phyloP scores from a whole-genome alignment of 257 asterid genomes.

The Solanum clarkiae region DNA sequence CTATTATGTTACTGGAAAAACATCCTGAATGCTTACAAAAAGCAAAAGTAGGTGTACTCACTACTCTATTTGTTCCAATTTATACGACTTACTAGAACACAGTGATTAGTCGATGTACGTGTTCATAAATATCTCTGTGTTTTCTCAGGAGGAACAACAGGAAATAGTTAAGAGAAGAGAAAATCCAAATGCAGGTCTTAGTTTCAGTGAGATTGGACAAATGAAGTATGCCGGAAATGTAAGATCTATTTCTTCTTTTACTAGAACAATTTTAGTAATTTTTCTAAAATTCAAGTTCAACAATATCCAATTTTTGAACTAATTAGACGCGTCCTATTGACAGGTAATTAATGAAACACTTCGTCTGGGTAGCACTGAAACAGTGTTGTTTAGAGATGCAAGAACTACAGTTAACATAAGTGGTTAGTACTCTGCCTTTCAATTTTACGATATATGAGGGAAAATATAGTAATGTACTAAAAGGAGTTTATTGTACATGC shows the following conservation, averaged over 20 bases:
- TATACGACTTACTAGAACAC: no score
- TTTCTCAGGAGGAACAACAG: neutral
- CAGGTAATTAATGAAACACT: neutral
- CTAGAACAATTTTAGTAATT: neutral
- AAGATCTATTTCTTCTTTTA: neutral
- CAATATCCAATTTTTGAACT: neutral
- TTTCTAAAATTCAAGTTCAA: neutral
- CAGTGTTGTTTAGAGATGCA: neutral
- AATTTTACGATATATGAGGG: neutral
- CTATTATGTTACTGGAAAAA: no score
- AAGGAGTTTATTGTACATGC: neutral
- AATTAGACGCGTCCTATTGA: neutral
- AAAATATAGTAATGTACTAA: neutral
- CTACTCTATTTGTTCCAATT: no score
- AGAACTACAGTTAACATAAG: neutral
- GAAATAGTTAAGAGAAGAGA: neutral
- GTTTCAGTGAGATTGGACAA: neutral
- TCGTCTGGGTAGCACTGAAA: neutral
- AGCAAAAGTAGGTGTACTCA: no score
- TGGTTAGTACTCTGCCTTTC: neutral
- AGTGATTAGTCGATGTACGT: no score
- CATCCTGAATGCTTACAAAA: no score
- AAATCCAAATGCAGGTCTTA: neutral
- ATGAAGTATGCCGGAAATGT: neutral
- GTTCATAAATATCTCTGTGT: no score